Percentiles rank a stretch among this genome's conserved stretches.
Conservation (phyloP, 495 filamentous ascomycete genomes). For the Niebla homalea region DNA sequence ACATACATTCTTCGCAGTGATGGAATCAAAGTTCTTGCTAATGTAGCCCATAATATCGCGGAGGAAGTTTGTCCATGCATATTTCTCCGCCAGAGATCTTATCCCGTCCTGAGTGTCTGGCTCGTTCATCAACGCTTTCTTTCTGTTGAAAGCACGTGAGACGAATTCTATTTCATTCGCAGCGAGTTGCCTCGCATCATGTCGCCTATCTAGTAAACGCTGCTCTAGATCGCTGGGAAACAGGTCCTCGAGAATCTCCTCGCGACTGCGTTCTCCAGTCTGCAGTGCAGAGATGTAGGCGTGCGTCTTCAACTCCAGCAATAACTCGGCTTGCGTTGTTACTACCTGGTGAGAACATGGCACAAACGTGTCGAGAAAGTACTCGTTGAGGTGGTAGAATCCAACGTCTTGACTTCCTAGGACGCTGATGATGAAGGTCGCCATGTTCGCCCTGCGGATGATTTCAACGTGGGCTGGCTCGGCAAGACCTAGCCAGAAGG, state of each 20-base stretch:
- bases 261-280: conserved; percentile 47
- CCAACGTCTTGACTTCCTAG: conserved; percentile 76
- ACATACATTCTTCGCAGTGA: conserved; percentile 41
- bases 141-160: conserved; percentile 45
- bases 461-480: conserved; percentile 56
- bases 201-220: conserved; percentile 48
- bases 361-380: conserved; percentile 75
- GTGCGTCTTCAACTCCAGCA: conserved; percentile 77
- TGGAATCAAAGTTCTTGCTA: conserved; percentile 55
- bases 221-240: conserved; percentile 62
- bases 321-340: conserved; percentile 57
- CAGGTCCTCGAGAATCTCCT: conserved; percentile 56
- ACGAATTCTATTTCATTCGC: conserved; percentile 66
- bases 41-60: conserved; percentile 61
- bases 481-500: conserved; percentile 57
- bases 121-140: conserved; percentile 52
- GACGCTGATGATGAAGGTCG: conserved; percentile 68
- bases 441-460: conserved; percentile 76
- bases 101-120: conserved; percentile 47
- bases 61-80: conserved; percentile 68
- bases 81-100: conserved; percentile 55
- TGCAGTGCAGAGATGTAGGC: conserved; percentile 63
- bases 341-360: conserved; percentile 59
- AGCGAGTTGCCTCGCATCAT: conserved; percentile 48
- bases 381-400: conserved; percentile 69